Evolutionary conservation across 1,284 basidiomycete species (phyloP), one percentile per base, ranked within the genome.

Genomic region (Abortiporus biennis): DNA sequence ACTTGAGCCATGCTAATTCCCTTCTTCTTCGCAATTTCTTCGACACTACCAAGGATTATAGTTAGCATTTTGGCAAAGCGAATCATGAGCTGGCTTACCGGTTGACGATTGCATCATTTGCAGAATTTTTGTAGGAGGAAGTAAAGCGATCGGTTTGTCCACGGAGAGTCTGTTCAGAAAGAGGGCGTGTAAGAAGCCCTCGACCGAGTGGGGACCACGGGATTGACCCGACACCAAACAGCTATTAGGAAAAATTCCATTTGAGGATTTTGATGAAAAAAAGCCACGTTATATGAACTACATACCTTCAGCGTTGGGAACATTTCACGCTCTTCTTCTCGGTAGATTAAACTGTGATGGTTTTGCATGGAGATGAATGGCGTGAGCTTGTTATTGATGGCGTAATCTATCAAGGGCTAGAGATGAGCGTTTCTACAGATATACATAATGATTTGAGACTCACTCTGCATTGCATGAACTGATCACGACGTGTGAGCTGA

Each of bases 361-460:
- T 82, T 81, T 56, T 87, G 84, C 82, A 85, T 84, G 9, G 74
- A 77, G 53, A 81, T 76, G 62, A 83, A 82, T 0, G 74, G 76
- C 0, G 79, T 82, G 22, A 81, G 64, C 15, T 72, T 69, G 57
- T 82, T 71, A 24, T 58, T 57, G 44, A 53, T 53, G 8, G 51
- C 51, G 29, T 53, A 51, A 39, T 51, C 49, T 52, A 35, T 17
- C 15, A 21, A 33, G 6, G 19, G 22, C 4, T 17, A 6, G 12
- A 37, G n/a, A 43, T 31, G 13, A 27, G 9, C n/a, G 22, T 11
- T 29, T 36, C 12, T 27, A 21, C 6, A 15, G 11, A 23, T 12
- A 34, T 41, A 12, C 31, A 22, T 21, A 12, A 16, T 11, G 27
- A 20, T 6, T 23, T 20, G 8, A 9, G 13, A 42, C 53, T 30